Evolutionary conservation across 495 filamentous ascomycete species (phyloP), one percentile per base, ranked within the genome.

Genomic region (Xylaria bambusicola): DNA sequence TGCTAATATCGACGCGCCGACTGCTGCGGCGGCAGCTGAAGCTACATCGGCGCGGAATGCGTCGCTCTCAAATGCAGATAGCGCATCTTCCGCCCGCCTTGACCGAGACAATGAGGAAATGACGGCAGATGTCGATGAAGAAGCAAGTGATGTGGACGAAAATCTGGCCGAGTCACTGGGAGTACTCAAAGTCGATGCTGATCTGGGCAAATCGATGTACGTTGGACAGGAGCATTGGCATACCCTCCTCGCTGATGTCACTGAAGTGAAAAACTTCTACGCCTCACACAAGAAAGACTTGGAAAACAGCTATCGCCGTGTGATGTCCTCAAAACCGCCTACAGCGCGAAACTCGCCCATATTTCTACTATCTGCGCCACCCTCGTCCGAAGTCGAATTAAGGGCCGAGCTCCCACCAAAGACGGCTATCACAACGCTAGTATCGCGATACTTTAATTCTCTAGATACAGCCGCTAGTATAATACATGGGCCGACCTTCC

Each of bases 181-280:
- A 38, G 81, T 93, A 40, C 85, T 98, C 74, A 96, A 89, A 66
- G 89, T 98, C 59, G 84, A 90, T 55, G 83, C 88, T 53, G 91
- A 90, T 56, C 88, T 88, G 63, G 77, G 81, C 21, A 93, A 92
- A 71, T 86, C 88, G 1, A 84, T 88, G 69, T 98, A 96, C 68
- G 82, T 93, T 49, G 93, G 92, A 41, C 89, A 92, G 56, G 87
- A 88, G 21, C 91, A 98, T 72, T 98, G 94, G 93, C 90, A 88
- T 54, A 84, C 89, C 20, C 86, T 98, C 51, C 74, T 98, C 59
- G 82, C 85, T 60, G 92, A 96, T 82, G 96, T 98, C 57, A 78
- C 90, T 24, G 94, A 98, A 78, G 93, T 98, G 33, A 92, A 91
- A 65, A 92, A 87, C 71, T 97, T 90, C 73, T 98, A 94, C 66